Percentiles rank a stretch among this genome's conserved stretches.
Conservation (phyloP, 345 rosid species). For the Eucalyptus sp. region DNA sequence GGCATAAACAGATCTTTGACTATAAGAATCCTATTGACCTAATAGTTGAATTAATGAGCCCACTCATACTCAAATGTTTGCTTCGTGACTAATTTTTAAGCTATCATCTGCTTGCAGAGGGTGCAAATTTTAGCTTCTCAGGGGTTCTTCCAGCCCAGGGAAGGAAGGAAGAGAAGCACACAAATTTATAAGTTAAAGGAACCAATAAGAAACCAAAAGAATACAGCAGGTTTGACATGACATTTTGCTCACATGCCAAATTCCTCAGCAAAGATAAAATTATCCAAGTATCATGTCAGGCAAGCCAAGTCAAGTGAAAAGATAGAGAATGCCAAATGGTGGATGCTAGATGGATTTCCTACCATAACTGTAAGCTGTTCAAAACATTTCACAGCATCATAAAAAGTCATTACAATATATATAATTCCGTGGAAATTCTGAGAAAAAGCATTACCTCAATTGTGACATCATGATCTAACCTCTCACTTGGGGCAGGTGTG, state of each 20-base stretch:
- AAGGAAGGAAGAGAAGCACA: not conserved
- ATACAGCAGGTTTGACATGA: not conserved
- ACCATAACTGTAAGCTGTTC: not conserved
- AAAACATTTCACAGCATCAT: not conserved
- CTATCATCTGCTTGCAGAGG: not conserved
- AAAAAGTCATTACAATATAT: not conserved
- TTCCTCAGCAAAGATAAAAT: not conserved
- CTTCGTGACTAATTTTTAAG: not conserved
- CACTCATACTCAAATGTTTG: not conserved
- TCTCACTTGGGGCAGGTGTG: constrained; percentile 34
- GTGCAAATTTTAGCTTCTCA: not conserved
- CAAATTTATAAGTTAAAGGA: not conserved
- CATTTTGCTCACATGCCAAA: not conserved
- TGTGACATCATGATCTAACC: constrained; percentile 52
- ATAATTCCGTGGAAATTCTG: not conserved
- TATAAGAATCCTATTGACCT: not conserved
- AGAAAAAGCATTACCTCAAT: constrained; percentile 35
- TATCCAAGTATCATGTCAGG: not conserved
- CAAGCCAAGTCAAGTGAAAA: not conserved
- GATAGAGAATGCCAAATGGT: not conserved
- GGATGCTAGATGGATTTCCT: not conserved
- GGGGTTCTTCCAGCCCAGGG: not conserved
- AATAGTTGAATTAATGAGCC: not conserved
- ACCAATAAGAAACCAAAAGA: not conserved
- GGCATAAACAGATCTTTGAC: not conserved